Evolutionary conservation across 371 early-diverging fungal species (phyloP), one percentile per base, ranked within the genome.

Genomic region (Fennellomyces sp.): DNA sequence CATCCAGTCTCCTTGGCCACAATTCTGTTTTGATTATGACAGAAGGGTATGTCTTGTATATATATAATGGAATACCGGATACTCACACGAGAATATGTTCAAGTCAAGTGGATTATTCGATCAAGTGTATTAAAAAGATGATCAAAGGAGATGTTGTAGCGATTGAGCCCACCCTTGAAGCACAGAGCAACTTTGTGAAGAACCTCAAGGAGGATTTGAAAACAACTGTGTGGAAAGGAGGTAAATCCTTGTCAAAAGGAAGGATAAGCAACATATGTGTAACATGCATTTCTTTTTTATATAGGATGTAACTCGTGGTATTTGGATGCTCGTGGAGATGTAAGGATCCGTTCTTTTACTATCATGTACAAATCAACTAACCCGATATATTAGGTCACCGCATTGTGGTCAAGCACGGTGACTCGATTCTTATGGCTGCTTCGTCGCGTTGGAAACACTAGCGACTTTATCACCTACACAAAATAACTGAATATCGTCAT

Each of bases 1-100:
- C 83, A 11, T 60, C 70, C 19, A 47, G 69, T n/a, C 74, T 73
- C 0, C 52, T 78, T 0, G 83, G 78, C 5, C 76, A 75, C 30
- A 63, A 64, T 23, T 64, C 66, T 3, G 63, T 60, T 0, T 31
- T 35, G n/a, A n/a, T n/a, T n/a, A n/a, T n/a, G n/a, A n/a, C n/a
- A n/a, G n/a, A n/a, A n/a, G n/a, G 5, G 21, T 51, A 3, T 51
- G n/a, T n/a, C n/a, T n/a, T n/a, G n/a, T n/a, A n/a, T n/a, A n/a
- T n/a, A n/a, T n/a, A n/a, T n/a, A n/a, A n/a, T n/a, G n/a, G n/a
- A n/a, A n/a, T n/a, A n/a, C n/a, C n/a, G n/a, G n/a, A n/a, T n/a
- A n/a, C n/a, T n/a, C n/a, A n/a, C n/a, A n/a, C n/a, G n/a, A n/a
- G n/a, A n/a, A n/a, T n/a, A n/a, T n/a, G n/a, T n/a, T n/a, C n/a